Evolutionary conservation across 163 green algal species (phyloP).

Genomic region (Scenedesmus sp.): DNA sequence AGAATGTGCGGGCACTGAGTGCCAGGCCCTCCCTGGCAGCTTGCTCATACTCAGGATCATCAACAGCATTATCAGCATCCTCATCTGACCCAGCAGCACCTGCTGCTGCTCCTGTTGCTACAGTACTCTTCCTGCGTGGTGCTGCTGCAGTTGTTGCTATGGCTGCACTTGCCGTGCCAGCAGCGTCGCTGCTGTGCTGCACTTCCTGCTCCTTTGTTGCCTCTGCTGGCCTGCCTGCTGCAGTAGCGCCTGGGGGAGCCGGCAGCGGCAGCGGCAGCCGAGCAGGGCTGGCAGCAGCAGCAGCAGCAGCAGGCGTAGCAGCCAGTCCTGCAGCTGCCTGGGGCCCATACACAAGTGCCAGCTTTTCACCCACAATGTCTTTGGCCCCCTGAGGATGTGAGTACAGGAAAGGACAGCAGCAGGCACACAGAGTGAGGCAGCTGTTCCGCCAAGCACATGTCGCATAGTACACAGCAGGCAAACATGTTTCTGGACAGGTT

Average conservation of each 20-base stretch:
- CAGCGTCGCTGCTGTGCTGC: not conserved
- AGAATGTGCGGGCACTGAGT: not conserved
- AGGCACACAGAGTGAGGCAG: no score
- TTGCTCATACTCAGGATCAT: not conserved
- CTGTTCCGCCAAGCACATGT: no score
- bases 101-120: not conserved
- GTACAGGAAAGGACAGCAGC: no score
- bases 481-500: no score
- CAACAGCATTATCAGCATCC: not conserved
- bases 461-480: no score
- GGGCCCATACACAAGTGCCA: not conserved
- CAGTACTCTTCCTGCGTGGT: not conserved
- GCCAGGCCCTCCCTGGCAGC: not conserved
- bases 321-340: not conserved
- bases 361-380: not conserved
- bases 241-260: no score
- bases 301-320: not conserved
- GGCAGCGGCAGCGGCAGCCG: not conserved
- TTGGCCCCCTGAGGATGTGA: not conserved
- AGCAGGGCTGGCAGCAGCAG: not conserved
- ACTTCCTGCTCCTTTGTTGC: not conserved
- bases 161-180: not conserved
- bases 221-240: not conserved
- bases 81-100: not conserved
- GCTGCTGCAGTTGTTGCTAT: no score